Conservation (phyloP, 768 basidiomycete species). For the Agrocybe praecox region DNA sequence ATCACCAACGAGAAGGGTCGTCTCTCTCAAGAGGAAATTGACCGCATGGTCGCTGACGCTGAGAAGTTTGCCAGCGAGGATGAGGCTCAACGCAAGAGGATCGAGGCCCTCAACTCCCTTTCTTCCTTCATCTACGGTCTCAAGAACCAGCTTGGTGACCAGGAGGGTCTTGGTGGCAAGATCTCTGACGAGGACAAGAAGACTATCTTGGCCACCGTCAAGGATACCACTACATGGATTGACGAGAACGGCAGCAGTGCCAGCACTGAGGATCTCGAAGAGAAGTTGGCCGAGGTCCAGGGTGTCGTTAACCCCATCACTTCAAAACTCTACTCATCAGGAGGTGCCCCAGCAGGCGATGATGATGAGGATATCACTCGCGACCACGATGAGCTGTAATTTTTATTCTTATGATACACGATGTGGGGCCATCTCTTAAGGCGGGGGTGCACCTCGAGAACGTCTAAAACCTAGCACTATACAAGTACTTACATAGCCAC, state of each 20-base stretch:
- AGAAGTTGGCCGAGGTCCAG: constrained; percentile 85
- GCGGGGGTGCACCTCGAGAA: neutral
- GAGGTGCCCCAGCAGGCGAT: constrained; percentile 32
- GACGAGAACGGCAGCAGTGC: constrained; percentile 81
- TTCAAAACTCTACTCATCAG: constrained; percentile 69
- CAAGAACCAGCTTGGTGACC: constrained; percentile 84
- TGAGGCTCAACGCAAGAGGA: constrained; percentile 77
- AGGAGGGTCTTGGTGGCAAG: constrained; percentile 91
- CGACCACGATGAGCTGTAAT: constrained; percentile 52
- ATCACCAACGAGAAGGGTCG: constrained; percentile 98
- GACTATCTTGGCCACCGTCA: constrained; percentile 76
- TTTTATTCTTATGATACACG: neutral
- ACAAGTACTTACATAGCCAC: constrained; percentile 1
- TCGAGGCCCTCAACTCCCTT: constrained; percentile 82
- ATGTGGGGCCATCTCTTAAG: neutral
- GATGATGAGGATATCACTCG: constrained; percentile 42
- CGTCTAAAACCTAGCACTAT: neutral
- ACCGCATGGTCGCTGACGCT: constrained; percentile 93
- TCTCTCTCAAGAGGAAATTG: constrained; percentile 86
- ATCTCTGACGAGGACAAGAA: constrained; percentile 81
- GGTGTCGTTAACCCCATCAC: constrained; percentile 82
- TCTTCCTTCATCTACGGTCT: constrained; percentile 85
- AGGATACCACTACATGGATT: constrained; percentile 91
- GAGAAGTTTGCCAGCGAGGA: constrained; percentile 89
- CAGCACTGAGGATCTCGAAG: constrained; percentile 86